Evolutionary conservation across 2,329 filamentous ascomycete species (phyloP).

Genomic region (Epichloe bromicola): DNA sequence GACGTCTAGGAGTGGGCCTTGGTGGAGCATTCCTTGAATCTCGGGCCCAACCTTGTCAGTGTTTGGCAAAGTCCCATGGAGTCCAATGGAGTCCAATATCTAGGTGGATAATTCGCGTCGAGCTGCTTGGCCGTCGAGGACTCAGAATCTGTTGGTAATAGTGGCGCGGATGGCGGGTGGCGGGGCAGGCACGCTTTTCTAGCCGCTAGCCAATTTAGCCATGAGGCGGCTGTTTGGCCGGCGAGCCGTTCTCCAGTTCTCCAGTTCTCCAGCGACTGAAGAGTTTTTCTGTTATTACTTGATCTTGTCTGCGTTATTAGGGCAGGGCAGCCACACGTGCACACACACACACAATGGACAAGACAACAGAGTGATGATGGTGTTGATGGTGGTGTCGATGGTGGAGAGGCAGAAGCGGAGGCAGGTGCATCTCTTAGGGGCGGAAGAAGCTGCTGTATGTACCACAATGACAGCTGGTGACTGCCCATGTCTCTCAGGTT

Average conservation of each 20-base stretch:
- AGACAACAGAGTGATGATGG: background rate
- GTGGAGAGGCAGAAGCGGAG: background rate
- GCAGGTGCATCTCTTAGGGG: background rate
- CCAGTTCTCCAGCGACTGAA: background rate
- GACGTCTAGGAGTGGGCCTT: background rate
- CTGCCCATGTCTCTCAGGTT: no score
- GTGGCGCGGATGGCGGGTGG: conserved; percentile 1
- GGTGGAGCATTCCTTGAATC: background rate
- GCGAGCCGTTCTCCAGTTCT: background rate
- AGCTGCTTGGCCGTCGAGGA: background rate
- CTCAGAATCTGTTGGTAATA: background rate
- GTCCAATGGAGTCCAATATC: no score
- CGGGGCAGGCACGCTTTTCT: background rate
- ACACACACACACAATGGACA: background rate
- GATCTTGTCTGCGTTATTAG: background rate
- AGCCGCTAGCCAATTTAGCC: background rate
- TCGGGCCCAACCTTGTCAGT: background rate
- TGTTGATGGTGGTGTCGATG: background rate
- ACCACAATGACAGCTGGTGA: background rate
- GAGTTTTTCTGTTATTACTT: background rate
- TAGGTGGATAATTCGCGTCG: background rate
- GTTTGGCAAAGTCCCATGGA: no score
- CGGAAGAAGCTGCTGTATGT: conserved; percentile 1
- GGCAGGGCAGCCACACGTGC: background rate
- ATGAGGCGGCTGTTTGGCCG: background rate